phyloP scores from a whole-genome alignment of 805 yeast genomes.

The Kockiozyma suomiensis region DNA sequence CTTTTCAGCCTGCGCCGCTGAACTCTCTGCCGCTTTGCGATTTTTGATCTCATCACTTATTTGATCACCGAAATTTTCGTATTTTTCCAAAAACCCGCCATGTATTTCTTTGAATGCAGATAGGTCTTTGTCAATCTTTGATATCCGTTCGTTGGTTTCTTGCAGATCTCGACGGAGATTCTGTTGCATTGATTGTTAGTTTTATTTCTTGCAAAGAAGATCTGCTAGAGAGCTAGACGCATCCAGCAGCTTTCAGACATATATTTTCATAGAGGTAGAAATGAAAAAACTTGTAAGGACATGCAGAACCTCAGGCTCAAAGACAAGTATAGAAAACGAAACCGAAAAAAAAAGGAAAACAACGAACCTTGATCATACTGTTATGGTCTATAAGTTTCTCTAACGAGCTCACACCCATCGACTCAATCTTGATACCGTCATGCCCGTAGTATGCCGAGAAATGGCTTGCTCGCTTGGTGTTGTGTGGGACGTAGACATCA shows the following conservation, averaged over 20 bases:
- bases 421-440: constrained; percentile 5
- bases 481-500: constrained; percentile 13
- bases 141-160: constrained; percentile 16
- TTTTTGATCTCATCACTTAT: constrained; percentile 9
- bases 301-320: too few relatives aligned
- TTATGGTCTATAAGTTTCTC: constrained; percentile 13
- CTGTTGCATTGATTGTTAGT: background rate
- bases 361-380: constrained; percentile 21
- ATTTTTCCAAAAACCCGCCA: constrained; percentile 11
- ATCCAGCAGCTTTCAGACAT: too few relatives aligned
- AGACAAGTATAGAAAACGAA: background rate
- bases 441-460: background rate
- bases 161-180: constrained; percentile 16
- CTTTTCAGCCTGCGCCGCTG: constrained; percentile 35
- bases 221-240: too few relatives aligned
- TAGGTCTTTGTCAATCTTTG: constrained; percentile 7
- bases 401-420: background rate
- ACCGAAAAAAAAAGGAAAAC: background rate
- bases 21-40: constrained; percentile 32
- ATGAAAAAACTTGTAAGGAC: too few relatives aligned
- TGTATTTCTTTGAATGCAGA: constrained; percentile 8
- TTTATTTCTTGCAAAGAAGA: background rate
- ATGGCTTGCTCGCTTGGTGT: background rate
- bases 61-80: constrained; percentile 21
- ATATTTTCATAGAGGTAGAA: too few relatives aligned